These are phyloP conservation scores for Nakazawaea wyomingensis DNA, from an alignment of 805 yeast genomes.

Conservation along the genomic window DNA sequence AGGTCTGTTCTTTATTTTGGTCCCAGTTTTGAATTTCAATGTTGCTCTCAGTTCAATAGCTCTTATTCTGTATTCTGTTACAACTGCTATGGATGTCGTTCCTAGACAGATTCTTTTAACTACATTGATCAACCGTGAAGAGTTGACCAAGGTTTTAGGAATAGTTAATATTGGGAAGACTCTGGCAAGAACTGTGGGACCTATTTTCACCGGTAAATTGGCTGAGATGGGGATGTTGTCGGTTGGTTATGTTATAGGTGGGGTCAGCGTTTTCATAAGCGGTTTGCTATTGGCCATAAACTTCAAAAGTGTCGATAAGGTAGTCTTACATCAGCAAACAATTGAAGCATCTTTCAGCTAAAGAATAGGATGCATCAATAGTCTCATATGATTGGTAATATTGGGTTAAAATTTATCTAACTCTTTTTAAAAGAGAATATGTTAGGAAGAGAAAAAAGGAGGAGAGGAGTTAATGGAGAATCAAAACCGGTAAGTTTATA, in stretches of 20 bases:
- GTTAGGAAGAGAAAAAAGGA: too few species aligned
- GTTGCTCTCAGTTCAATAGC: constrained; percentile 42
- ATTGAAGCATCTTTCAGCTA: constrained; percentile 3
- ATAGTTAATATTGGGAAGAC: constrained; percentile 84
- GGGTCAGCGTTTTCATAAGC: constrained; percentile 45
- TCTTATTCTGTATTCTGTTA: constrained; percentile 51
- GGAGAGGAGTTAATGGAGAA: too few species aligned
- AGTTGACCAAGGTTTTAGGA: constrained; percentile 76
- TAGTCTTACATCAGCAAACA: constrained; percentile 19
- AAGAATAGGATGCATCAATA: neutral
- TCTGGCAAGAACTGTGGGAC: constrained; percentile 78
- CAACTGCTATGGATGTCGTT: constrained; percentile 84
- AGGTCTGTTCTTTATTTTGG: constrained; percentile 51
- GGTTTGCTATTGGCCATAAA: constrained; percentile 38
- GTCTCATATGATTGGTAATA: too few species aligned
- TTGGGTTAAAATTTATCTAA: too few species aligned
- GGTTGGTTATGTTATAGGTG: constrained; percentile 48
- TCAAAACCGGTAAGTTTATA: too few species aligned
- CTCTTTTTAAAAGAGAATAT: too few species aligned
- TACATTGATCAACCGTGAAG: constrained; percentile 54
- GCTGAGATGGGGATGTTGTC: constrained; percentile 47
- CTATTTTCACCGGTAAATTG: constrained; percentile 68
- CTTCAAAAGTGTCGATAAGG: constrained; percentile 36
- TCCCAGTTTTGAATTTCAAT: constrained; percentile 40
- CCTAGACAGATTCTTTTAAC: constrained; percentile 82